Percentiles rank a stretch among this genome's conserved stretches.
Evolutionary conservation across 116 monocot species (phyloP).

Genomic region (Zostera marina): DNA sequence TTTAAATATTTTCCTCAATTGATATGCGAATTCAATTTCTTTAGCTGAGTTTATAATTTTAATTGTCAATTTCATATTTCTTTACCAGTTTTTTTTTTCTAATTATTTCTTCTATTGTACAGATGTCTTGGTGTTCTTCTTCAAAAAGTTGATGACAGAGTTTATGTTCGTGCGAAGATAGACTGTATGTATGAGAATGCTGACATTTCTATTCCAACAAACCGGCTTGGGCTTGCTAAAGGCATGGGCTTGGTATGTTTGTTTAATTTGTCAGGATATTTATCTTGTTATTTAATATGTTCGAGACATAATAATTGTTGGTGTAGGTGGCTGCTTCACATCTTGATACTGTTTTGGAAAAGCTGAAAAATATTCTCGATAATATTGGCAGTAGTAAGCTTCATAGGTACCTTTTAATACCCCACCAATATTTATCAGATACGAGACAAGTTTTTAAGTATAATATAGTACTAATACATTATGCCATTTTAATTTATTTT

Average conservation of each 20-base stretch:
- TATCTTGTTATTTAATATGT: neutral
- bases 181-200: conserved; percentile 84
- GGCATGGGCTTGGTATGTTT: conserved; percentile 92
- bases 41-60: no score
- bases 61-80: no score
- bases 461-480: neutral
- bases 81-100: neutral
- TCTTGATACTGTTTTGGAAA: conserved; percentile 82
- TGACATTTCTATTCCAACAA: conserved; percentile 61
- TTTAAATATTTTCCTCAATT: no score
- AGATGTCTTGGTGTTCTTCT: conserved; percentile 94
- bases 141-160: conserved; percentile 84
- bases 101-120: conserved; percentile 8
- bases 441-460: neutral
- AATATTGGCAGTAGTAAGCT: conserved; percentile 62
- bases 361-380: conserved; percentile 74
- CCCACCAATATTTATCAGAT: neutral
- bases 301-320: conserved; percentile 1
- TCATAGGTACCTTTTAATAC: conserved; percentile 34
- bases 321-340: conserved; percentile 87
- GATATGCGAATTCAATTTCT: no score
- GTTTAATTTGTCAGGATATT: conserved; percentile 1
- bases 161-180: conserved; percentile 74
- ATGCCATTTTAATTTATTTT: neutral
- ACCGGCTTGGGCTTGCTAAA: conserved; percentile 90